Evolutionary conservation across 306 rosid species (phyloP).

Genomic region (Vigna radiata): DNA sequence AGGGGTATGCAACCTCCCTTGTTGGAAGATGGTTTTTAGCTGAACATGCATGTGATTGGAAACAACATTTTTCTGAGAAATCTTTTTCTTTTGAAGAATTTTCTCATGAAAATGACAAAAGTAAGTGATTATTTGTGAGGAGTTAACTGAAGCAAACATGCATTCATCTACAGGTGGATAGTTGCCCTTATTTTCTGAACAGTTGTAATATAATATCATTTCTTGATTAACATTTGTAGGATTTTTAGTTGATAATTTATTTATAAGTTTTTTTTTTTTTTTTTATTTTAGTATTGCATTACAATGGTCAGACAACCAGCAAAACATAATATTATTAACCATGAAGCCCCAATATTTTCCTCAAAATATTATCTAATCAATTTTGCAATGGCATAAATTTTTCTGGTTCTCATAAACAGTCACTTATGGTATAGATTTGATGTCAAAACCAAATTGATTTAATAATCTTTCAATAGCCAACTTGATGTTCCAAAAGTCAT

Average conservation of each 20-base stretch:
- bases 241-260: conserved; percentile 27
- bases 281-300: conserved; percentile 15
- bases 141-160: background rate
- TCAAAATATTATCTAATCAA: conserved; percentile 25
- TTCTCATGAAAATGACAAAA: background rate
- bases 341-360: background rate
- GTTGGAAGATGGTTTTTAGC: conserved; percentile 13
- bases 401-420: conserved; percentile 16
- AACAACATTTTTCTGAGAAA: background rate
- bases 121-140: background rate
- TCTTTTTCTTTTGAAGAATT: background rate
- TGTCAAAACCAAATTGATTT: background rate
- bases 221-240: conserved; percentile 6
- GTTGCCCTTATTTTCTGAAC: conserved; percentile 31
- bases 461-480: background rate
- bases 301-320: background rate
- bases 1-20: conserved; percentile 9
- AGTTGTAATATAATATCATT: conserved; percentile 4
- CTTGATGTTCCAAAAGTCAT: conserved; percentile 5
- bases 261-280: background rate
- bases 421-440: background rate
- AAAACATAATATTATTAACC: background rate
- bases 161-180: background rate
- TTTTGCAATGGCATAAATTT: conserved; percentile 20
- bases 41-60: background rate